Conservation (phyloP, 306 rosid species). For the Styphnolobium japonicum region DNA sequence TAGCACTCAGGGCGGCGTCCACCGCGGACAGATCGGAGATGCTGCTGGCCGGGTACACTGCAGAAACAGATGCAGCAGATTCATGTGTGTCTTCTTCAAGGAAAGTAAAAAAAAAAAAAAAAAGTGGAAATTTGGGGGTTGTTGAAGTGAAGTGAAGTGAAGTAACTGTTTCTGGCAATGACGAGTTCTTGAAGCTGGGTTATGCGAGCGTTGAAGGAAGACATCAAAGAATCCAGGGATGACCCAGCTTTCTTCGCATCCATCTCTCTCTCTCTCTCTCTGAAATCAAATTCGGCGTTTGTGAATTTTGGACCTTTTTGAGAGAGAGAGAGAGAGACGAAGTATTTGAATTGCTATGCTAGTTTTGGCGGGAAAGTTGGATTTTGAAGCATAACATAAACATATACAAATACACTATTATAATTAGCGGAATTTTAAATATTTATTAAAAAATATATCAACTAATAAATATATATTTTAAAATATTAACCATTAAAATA, state of each 20-base stretch:
- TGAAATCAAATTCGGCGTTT: neutral
- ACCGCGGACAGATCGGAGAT: conserved; percentile 71
- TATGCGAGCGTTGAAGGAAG: conserved; percentile 69
- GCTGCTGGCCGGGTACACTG: conserved; percentile 84
- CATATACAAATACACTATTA: too few relatives aligned
- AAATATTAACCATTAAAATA: too few relatives aligned
- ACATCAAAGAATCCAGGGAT: conserved; percentile 57
- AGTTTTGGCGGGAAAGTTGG: neutral
- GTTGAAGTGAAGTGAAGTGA: neutral
- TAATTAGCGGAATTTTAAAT: too few relatives aligned
- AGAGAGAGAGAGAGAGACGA: neutral
- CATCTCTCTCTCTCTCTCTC: conserved; percentile 36
- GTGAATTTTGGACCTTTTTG: neutral
- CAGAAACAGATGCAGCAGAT: neutral
- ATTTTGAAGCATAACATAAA: too few relatives aligned
- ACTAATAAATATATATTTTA: too few relatives aligned
- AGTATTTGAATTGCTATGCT: neutral
- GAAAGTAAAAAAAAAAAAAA: neutral
- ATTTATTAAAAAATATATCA: too few relatives aligned
- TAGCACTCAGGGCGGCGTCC: conserved; percentile 62
- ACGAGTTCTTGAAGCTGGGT: conserved; percentile 85
- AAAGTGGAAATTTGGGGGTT: neutral
- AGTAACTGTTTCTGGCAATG: conserved; percentile 80
- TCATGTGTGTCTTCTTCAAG: neutral
- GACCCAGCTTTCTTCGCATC: conserved; percentile 55